Percentiles rank a stretch among this genome's conserved stretches.
Conservation (phyloP, 176 grass and related monocot species). For the Musa itinerans region DNA sequence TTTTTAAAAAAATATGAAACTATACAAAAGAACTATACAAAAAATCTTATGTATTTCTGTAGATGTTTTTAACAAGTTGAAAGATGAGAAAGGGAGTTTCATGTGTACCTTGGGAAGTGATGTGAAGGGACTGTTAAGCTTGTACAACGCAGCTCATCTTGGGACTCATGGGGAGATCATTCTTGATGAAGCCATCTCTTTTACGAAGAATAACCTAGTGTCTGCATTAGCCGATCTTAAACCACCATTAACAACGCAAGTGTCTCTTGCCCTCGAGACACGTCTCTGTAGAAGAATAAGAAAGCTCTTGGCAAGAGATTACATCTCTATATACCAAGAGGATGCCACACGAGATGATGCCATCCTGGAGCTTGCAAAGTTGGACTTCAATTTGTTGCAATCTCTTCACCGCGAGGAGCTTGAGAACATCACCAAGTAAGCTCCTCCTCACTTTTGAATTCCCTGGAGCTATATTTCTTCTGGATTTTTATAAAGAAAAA, state of each 20-base stretch:
- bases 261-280: conserved; percentile 3
- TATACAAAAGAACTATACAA: no score
- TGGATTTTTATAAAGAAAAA: no score
- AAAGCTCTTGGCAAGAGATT: conserved; percentile 19
- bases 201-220: background rate
- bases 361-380: conserved; percentile 29
- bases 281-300: conserved; percentile 13
- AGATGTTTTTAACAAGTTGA: no score
- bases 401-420: background rate
- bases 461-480: no score
- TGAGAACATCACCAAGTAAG: no score
- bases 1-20: no score
- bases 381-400: conserved; percentile 29
- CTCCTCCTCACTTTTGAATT: no score
- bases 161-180: background rate
- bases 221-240: background rate
- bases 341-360: background rate
- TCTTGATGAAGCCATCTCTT: background rate
- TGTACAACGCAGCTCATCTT: conserved; percentile 6
- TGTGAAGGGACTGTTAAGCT: conserved; percentile 1
- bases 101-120: no score
- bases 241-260: background rate
- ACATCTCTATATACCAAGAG: conserved; percentile 22
- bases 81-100: no score
- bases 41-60: no score